Conservation (phyloP, 1,284 basidiomycete genomes). For the Ustilago xerochloae region DNA sequence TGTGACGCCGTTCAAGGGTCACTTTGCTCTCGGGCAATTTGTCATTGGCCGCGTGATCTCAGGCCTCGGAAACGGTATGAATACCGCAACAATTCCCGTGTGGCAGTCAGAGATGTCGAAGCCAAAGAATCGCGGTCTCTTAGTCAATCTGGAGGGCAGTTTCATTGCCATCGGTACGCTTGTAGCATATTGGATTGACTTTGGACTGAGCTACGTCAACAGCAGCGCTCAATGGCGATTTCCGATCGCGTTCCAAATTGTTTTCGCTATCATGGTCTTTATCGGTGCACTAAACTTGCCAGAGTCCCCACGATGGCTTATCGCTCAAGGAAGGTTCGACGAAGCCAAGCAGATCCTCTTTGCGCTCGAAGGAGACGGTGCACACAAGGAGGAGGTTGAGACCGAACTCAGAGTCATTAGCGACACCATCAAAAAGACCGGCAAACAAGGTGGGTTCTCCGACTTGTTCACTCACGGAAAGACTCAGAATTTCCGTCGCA, state of each 20-base stretch:
- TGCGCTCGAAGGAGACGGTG: constrained; percentile 49
- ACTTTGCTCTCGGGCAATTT: constrained; percentile 47
- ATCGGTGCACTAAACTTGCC: constrained; percentile 50
- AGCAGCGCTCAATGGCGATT: constrained; percentile 50
- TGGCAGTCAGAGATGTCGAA: constrained; percentile 59
- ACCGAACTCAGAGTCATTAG: constrained; percentile 40
- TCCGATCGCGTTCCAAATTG: constrained; percentile 59
- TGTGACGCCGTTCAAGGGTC: constrained; percentile 39
- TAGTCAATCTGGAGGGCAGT: constrained; percentile 55
- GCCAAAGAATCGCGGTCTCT: constrained; percentile 49
- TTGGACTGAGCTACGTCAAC: constrained; percentile 46
- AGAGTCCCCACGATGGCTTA: constrained; percentile 61
- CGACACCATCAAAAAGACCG: constrained; percentile 37
- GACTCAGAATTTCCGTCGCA: constrained; percentile 55
- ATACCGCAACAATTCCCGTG: constrained; percentile 60
- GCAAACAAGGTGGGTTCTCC: constrained; percentile 3
- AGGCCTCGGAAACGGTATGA: constrained; percentile 60
- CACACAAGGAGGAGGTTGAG: constrained; percentile 22
- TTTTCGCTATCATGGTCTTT: constrained; percentile 71
- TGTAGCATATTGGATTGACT: constrained; percentile 60
- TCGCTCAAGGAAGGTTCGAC: constrained; percentile 35
- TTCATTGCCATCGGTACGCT: constrained; percentile 41
- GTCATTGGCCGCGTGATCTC: constrained; percentile 55
- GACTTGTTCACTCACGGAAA: constrained; percentile 55
- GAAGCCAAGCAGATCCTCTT: constrained; percentile 49